Evolutionary conservation across 371 early-diverging fungal genomes (phyloP).

Genomic region (Catenaria anguillulae): DNA sequence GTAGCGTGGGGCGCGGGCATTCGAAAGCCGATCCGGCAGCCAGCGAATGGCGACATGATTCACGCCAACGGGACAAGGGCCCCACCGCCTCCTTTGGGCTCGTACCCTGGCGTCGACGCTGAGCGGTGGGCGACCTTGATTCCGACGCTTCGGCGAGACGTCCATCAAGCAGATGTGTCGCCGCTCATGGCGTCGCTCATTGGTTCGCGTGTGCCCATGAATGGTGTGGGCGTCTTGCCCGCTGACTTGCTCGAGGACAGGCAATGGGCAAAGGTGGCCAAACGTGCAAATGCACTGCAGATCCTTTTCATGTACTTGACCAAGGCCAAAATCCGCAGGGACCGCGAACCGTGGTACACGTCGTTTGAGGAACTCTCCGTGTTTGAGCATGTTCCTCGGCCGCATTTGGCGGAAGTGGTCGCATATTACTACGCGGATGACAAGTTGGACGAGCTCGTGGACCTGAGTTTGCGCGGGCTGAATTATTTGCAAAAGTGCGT

Average conservation of each 20-base stretch:
- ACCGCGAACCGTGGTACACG: background rate
- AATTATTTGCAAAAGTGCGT: too few relatives aligned
- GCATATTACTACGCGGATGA: too few relatives aligned
- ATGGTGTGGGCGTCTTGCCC: conserved; percentile 77
- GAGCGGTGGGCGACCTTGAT: too few relatives aligned
- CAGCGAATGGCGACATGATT: too few relatives aligned
- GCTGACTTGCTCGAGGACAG: conserved; percentile 15
- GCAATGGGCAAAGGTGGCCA: conserved; percentile 49
- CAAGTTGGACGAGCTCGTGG: too few relatives aligned
- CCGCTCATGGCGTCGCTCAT: conserved; percentile 83
- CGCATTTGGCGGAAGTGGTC: too few relatives aligned
- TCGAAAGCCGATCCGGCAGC: too few relatives aligned
- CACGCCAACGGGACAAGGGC: too few relatives aligned
- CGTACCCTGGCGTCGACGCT: too few relatives aligned
- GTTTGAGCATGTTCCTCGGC: too few relatives aligned
- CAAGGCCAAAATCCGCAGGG: conserved; percentile 41
- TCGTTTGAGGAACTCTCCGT: conserved; percentile 10
- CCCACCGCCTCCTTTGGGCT: too few relatives aligned
- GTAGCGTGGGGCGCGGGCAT: conserved; percentile 93
- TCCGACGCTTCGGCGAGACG: conserved; percentile 52
- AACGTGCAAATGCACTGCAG: conserved; percentile 61
- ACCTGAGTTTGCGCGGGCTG: too few relatives aligned
- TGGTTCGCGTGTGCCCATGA: conserved; percentile 72
- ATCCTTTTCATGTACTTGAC: conserved; percentile 68
- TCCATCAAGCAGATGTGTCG: conserved; percentile 87